Evolutionary conservation across 2,329 filamentous ascomycete species (phyloP).

Genomic region (Dothideomycetes sp.): DNA sequence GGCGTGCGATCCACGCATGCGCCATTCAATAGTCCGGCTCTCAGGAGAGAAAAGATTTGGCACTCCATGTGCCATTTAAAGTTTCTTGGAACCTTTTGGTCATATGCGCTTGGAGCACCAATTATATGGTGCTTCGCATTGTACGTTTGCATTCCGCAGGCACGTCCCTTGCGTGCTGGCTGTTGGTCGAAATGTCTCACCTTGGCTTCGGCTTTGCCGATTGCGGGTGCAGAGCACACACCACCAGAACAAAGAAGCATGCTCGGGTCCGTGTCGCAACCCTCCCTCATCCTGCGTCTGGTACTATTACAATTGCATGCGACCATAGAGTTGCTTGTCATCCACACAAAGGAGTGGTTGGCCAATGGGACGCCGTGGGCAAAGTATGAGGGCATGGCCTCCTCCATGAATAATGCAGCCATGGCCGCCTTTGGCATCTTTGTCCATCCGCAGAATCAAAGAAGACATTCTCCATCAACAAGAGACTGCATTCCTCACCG

Average conservation of each 20-base stretch:
- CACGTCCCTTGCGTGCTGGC: conserved; percentile 17
- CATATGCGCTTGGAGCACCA: not conserved
- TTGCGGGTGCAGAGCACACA: conserved; percentile 18
- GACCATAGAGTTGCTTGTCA: conserved; percentile 4
- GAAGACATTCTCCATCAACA: conserved; percentile 7
- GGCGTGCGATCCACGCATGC: no score
- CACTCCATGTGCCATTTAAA: not conserved
- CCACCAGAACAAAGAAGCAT: conserved; percentile 24
- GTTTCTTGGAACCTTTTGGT: not conserved
- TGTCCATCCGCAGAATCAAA: conserved; percentile 3
- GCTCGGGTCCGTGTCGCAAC: conserved; percentile 9
- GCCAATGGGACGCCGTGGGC: conserved; percentile 5
- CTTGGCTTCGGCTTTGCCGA: conserved; percentile 18
- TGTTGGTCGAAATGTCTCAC: conserved; percentile 22
- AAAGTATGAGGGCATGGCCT: conserved; percentile 2
- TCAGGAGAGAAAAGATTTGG: no score
- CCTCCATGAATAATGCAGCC: conserved; percentile 5
- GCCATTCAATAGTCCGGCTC: no score
- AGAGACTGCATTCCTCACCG: conserved; percentile 9
- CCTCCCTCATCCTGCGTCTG: conserved; percentile 4
- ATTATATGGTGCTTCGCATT: conserved; percentile 17
- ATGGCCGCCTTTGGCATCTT: conserved; percentile 6
- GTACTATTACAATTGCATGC: conserved; percentile 9
- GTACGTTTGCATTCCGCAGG: conserved; percentile 18
- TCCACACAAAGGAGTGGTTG: conserved; percentile 7